These are phyloP conservation scores for Zopfochytrium polystomum DNA, from an alignment of 371 early-diverging fungal genomes.

Conservation along the genomic window DNA sequence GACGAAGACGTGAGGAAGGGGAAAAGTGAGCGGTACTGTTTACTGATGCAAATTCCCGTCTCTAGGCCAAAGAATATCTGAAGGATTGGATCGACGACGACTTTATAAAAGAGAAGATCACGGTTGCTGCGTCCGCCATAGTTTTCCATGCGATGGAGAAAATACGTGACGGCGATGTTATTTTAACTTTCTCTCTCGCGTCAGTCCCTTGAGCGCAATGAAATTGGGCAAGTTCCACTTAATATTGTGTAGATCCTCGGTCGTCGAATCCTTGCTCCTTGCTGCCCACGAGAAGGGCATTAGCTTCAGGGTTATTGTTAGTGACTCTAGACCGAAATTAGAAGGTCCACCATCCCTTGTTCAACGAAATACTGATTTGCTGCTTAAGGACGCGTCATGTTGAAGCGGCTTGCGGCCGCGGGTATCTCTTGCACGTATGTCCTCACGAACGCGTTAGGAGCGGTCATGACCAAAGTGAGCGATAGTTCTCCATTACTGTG, in stretches of 20 bases:
- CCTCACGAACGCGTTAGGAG: constrained; percentile 57
- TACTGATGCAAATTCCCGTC: constrained; percentile 2
- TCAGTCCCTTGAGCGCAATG: not conserved
- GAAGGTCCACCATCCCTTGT: too few species aligned
- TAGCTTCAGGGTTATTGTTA: constrained; percentile 87
- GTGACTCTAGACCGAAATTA: constrained; percentile 81
- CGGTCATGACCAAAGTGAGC: constrained; percentile 67
- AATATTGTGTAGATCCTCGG: constrained; percentile 64
- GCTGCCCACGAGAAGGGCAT: constrained; percentile 74
- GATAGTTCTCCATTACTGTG: too few species aligned
- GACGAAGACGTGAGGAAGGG: constrained; percentile 72
- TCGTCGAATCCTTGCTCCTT: constrained; percentile 72
- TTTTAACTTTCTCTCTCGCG: constrained; percentile 72
- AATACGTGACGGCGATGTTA: constrained; percentile 91
- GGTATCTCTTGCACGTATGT: constrained; percentile 79
- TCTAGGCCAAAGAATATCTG: constrained; percentile 60
- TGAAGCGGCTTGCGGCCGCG: constrained; percentile 59
- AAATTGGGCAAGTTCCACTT: not conserved
- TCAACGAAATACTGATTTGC: too few species aligned
- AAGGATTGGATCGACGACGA: constrained; percentile 72
- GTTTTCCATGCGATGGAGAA: constrained; percentile 76
- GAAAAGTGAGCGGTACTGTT: not conserved
- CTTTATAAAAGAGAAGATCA: constrained; percentile 91
- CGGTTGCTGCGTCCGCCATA: constrained; percentile 77
- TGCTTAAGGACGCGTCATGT: constrained; percentile 69